A percentile compares a stretch with the other conserved stretches of the same genome.
Conservation (phyloP, 129 eudicot species). For the Flaveria linearis region DNA sequence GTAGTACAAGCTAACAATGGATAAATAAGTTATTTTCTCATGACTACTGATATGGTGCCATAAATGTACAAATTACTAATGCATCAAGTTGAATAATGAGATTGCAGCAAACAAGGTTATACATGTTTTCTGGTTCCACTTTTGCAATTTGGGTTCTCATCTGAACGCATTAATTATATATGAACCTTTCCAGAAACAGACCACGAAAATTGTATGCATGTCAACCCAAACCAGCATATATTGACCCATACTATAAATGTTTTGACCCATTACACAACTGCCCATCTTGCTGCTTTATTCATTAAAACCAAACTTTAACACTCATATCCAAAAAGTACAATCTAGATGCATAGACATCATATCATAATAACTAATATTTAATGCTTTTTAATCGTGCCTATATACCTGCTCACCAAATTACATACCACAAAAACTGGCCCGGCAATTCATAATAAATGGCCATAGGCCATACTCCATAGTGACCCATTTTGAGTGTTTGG, state of each 20-base stretch:
- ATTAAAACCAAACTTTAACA: neutral
- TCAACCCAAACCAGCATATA: too few species aligned
- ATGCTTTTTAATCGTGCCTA: neutral
- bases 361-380: neutral
- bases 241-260: too few species aligned
- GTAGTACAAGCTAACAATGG: neutral
- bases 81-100: too few species aligned
- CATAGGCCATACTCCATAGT: neutral
- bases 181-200: too few species aligned
- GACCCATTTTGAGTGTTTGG: neutral
- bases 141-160: too few species aligned
- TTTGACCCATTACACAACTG: too few species aligned
- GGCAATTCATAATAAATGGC: neutral
- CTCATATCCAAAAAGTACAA: constrained; percentile 5
- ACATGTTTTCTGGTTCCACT: too few species aligned
- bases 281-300: neutral
- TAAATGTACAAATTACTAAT: too few species aligned
- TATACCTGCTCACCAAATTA: neutral
- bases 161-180: too few species aligned
- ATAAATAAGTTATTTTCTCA: neutral
- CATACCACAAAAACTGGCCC: neutral
- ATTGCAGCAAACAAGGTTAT: too few species aligned
- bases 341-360: neutral
- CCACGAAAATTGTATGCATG: too few species aligned
- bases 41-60: neutral